Conservation (phyloP, 2,329 filamentous ascomycete genomes). For the Exophiala spinifera region DNA sequence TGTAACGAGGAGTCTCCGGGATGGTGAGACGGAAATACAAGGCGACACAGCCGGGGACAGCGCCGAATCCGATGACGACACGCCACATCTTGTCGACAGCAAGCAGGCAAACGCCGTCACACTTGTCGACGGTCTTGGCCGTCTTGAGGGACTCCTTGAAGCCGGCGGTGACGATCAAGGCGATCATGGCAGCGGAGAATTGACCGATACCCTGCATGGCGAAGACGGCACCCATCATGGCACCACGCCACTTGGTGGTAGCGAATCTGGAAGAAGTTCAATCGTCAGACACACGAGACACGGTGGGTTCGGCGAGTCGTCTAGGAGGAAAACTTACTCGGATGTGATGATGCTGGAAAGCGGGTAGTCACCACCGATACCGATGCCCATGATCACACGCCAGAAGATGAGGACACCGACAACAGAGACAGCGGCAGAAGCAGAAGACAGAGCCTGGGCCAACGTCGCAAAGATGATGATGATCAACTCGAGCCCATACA, state of each 20-base stretch:
- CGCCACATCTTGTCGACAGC: slow-evolving; percentile 90
- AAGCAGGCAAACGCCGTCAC: slow-evolving; percentile 61
- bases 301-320: too few relatives aligned
- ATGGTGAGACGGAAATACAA: slow-evolving; percentile 86
- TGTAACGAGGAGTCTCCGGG: slow-evolving; percentile 83
- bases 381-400: slow-evolving; percentile 75
- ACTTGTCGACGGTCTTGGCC: slow-evolving; percentile 53
- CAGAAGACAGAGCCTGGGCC: slow-evolving; percentile 65
- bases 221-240: slow-evolving; percentile 84
- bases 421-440: slow-evolving; percentile 60
- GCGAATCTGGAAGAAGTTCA: slow-evolving; percentile 58
- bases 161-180: slow-evolving; percentile 69
- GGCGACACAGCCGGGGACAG: slow-evolving; percentile 74
- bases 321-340: slow-evolving; percentile 48
- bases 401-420: slow-evolving; percentile 66
- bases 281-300: too few relatives aligned
- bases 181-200: slow-evolving; percentile 70
- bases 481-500: slow-evolving; percentile 81
- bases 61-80: slow-evolving; percentile 74
- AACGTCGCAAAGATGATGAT: slow-evolving; percentile 77
- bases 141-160: slow-evolving; percentile 63
- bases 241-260: slow-evolving; percentile 78
- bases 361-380: slow-evolving; percentile 80
- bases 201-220: slow-evolving; percentile 86
- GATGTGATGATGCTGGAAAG: slow-evolving; percentile 80